Evolutionary conservation across 345 rosid species (phyloP), one percentile per base, ranked within the genome.

Genomic region (Reutealis trisperma): DNA sequence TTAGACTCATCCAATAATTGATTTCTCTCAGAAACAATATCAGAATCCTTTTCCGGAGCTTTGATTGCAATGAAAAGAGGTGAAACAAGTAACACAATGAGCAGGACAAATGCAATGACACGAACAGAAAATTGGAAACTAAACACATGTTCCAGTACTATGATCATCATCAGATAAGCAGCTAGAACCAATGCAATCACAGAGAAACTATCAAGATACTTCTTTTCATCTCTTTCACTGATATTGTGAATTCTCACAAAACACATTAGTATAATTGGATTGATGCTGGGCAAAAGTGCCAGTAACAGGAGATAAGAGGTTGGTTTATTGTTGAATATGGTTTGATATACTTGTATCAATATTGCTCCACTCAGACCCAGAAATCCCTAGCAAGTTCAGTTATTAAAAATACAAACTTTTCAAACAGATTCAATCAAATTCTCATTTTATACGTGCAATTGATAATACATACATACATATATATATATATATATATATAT

Each of bases 301-400:
- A 88, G 62, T 78, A 86, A 61, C 45, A 88, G 81, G 51, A 90
- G 83, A 75, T 63, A 90, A 6, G 80, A 72, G 21, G 78, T 58
- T 1, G 90, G 86, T 6, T 84, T 73, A 64, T 79, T 68, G 59
- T 78, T 55, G 72, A 84, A 88, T 15, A 85, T 9, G 19, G 88
- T 82, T 55, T 85, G 84, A 68, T 86, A 84, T 11, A 83, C 67
- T 73, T 90, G 93, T 71, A 90, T 82, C 59, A 90, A 69, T 58
- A 90, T 83, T 22, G 93, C 91, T 34, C 90, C 90, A 63, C 91
- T 83, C 14, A 90, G 76, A 54, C 91, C 89, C 16, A 86, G 32
- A 81, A 79, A 90, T 16, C 93, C 93, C 93, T 88, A 63, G 18
- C 34, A 73, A 37, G 6, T n/a, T 21, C 37, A 68, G 4, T 6